A percentile compares a stretch with the other conserved stretches of the same genome.
These are phyloP conservation scores for Suhomyces wounanorum DNA, from an alignment of 1,139 yeast genomes.

Conservation along the genomic window DNA sequence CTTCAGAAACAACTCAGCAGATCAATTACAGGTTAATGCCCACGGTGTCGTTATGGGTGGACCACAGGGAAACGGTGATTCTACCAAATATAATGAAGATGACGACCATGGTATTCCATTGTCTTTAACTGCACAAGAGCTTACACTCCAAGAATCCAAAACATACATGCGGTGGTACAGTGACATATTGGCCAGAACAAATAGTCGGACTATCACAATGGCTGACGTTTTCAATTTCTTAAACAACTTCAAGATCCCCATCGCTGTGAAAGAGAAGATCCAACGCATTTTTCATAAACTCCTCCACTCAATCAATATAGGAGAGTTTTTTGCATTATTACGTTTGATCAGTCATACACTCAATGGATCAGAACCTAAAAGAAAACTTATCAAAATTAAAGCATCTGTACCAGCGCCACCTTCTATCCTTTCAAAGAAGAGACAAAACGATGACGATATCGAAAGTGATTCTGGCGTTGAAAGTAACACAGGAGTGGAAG, in stretches of 20 bases:
- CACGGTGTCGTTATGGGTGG: not conserved
- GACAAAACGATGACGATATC: conserved; percentile 46
- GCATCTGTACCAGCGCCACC: conserved; percentile 71
- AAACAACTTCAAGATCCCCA: conserved; percentile 57
- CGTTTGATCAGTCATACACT: conserved; percentile 63
- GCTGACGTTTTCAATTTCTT: conserved; percentile 66
- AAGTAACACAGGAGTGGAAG: conserved; percentile 21
- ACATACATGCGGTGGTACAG: conserved; percentile 81
- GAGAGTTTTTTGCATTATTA: conserved; percentile 73
- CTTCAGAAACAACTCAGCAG: conserved; percentile 11
- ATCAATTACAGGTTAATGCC: conserved; percentile 16
- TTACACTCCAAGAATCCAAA: conserved; percentile 64
- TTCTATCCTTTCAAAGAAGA: conserved; percentile 60
- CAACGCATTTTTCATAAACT: conserved; percentile 53
- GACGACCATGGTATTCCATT: conserved; percentile 47
- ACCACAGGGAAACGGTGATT: conserved; percentile 9
- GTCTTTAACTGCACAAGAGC: conserved; percentile 60
- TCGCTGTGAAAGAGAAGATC: conserved; percentile 44
- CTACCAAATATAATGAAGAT: conserved; percentile 5
- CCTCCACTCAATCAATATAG: conserved; percentile 58
- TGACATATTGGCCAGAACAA: conserved; percentile 61
- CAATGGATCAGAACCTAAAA: conserved; percentile 48
- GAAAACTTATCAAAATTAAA: conserved; percentile 50
- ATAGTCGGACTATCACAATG: conserved; percentile 56
- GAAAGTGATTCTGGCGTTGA: conserved; percentile 34